A percentile compares a stretch with the other conserved stretches of the same genome.
phyloP scores from a whole-genome alignment of 371 early-diverging fungal genomes.

The Mortierella sp. region DNA sequence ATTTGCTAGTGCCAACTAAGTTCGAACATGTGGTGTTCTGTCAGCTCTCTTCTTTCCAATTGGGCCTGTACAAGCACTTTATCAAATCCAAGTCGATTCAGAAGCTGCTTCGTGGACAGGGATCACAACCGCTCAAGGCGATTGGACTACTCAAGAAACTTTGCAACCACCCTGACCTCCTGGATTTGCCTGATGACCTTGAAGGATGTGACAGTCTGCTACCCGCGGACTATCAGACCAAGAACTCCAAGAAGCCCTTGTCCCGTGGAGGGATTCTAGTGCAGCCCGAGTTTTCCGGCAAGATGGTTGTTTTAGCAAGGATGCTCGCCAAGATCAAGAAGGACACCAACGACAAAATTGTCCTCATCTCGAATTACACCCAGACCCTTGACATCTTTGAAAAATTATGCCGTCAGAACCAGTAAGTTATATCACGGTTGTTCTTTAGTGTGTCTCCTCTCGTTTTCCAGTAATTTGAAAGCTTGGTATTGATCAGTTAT shows the following conservation, averaged over 20 bases:
- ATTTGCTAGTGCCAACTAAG: constrained; percentile 86
- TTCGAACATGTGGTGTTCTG: constrained; percentile 98
- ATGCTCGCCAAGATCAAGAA: constrained; percentile 80
- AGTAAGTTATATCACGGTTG: constrained; percentile 59
- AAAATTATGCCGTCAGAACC: constrained; percentile 80
- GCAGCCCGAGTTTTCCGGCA: constrained; percentile 88
- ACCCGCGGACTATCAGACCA: constrained; percentile 62
- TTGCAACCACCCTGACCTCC: constrained; percentile 93
- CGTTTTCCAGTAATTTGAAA: background rate
- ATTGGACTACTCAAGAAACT: constrained; percentile 95
- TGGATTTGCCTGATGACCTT: constrained; percentile 80
- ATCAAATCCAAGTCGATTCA: constrained; percentile 86
- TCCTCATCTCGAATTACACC: constrained; percentile 97
- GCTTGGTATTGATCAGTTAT: background rate
- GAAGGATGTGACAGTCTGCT: constrained; percentile 75
- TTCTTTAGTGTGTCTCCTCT: background rate
- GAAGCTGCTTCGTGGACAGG: constrained; percentile 71
- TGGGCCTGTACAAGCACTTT: constrained; percentile 86
- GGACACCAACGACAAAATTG: constrained; percentile 93
- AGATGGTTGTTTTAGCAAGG: constrained; percentile 87
- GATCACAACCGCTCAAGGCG: constrained; percentile 84
- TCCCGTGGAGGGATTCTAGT: constrained; percentile 60
- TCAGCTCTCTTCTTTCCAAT: constrained; percentile 82
- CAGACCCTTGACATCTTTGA: constrained; percentile 98
- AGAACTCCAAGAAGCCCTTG: constrained; percentile 42